Conservation (phyloP, 345 rosid genomes). For the Dipteronia dyeriana region DNA sequence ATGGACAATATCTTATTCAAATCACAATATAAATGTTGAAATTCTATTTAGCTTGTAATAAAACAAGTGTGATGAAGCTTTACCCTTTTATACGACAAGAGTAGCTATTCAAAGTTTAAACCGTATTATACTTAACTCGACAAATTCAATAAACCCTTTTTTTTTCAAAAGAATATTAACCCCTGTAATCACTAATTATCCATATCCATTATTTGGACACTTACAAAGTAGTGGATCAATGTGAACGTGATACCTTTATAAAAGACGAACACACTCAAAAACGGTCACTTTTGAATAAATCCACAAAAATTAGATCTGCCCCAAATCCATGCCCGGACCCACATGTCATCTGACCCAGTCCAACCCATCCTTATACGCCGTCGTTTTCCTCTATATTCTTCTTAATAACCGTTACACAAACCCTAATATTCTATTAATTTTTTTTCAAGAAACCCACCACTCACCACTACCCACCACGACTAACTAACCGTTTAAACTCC, state of each 20-base stretch:
- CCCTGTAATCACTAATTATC: too few species aligned
- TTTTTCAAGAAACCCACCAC: neutral
- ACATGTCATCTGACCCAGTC: neutral
- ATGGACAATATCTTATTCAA: too few species aligned
- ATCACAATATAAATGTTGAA: too few species aligned
- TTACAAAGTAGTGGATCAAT: neutral
- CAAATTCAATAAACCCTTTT: too few species aligned
- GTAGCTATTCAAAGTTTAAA: too few species aligned
- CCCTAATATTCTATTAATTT: neutral
- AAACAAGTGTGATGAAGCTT: too few species aligned
- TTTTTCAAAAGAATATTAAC: too few species aligned
- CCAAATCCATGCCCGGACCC: neutral
- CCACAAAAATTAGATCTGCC: neutral
- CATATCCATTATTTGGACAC: neutral
- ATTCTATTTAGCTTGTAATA: too few species aligned
- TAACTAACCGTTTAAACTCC: conserved; percentile 53
- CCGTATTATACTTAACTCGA: too few species aligned
- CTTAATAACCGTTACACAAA: conserved; percentile 37
- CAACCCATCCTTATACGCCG: neutral
- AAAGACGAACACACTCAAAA: conserved; percentile 13
- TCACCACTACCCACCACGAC: conserved; percentile 26
- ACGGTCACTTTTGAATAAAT: conserved; percentile 32
- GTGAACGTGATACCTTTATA: neutral
- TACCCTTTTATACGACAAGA: too few species aligned
- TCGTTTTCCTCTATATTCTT: conserved; percentile 1